phyloP scores from a whole-genome alignment of 2,329 filamentous ascomycete genomes.

The Colletotrichum sp. region DNA sequence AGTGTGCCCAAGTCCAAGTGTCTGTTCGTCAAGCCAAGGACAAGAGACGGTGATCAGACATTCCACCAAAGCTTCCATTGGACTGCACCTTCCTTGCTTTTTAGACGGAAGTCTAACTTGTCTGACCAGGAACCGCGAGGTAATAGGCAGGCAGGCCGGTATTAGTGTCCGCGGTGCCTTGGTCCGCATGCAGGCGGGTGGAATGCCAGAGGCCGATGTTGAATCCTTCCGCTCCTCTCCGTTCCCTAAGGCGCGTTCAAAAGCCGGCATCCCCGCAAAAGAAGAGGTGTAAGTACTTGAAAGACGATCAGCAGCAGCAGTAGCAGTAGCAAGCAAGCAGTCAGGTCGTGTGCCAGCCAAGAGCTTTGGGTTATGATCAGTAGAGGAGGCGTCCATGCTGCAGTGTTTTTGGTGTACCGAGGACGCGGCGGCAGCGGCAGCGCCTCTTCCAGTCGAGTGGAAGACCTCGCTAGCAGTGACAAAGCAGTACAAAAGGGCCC shows the following conservation, averaged over 20 bases:
- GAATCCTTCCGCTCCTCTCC: not conserved
- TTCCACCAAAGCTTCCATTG: not conserved
- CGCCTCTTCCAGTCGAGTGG: not conserved
- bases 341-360: not conserved
- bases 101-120: not conserved
- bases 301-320: not conserved
- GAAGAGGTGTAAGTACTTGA: not conserved
- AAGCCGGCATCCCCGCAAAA: not conserved
- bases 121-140: not conserved
- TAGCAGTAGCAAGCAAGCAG: not conserved
- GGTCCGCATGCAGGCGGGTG: not conserved
- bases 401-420: not conserved
- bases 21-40: not conserved
- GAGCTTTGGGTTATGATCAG: not conserved
- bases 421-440: not conserved
- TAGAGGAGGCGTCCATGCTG: not conserved
- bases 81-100: not conserved
- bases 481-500: not conserved
- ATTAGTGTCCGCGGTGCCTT: not conserved
- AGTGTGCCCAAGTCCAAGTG: not conserved
- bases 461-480: not conserved
- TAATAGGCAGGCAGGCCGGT: not conserved
- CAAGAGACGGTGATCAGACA: conserved; percentile 9
- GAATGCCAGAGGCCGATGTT: not conserved
- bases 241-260: not conserved